phyloP scores from a whole-genome alignment of 345 rosid genomes.

The Hirschfeldia incana region DNA sequence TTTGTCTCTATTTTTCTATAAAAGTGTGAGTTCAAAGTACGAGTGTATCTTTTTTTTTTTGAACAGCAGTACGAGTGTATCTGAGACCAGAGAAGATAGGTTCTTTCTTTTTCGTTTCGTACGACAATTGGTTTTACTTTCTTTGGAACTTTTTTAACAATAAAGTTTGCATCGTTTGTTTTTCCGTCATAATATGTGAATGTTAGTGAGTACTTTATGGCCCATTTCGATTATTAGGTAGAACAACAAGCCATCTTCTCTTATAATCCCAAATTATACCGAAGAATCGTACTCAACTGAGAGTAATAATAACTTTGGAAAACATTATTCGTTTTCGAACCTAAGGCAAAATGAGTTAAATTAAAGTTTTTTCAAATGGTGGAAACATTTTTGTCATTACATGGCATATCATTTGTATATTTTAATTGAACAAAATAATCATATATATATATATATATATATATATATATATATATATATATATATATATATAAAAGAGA shows the following conservation, averaged over 20 bases:
- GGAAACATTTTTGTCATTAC: no score
- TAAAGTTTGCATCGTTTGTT: not conserved
- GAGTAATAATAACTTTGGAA: not conserved
- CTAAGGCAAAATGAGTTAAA: not conserved
- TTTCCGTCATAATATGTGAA: constrained; percentile 4
- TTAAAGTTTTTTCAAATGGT: not conserved
- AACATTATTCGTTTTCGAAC: not conserved
- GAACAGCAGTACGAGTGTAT: constrained; percentile 8
- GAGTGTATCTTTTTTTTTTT: not conserved
- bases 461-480: no score
- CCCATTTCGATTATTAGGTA: not conserved
- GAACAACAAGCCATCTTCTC: not conserved
- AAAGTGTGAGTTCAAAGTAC: constrained; percentile 21
- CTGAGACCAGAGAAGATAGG: constrained; percentile 10
- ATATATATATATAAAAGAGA: no score
- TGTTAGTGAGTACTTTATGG: not conserved
- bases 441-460: no score
- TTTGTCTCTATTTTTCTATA: constrained; percentile 30
- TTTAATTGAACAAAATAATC: no score
- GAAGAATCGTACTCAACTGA: not conserved
- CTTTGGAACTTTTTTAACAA: not conserved
- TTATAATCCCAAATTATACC: not conserved
- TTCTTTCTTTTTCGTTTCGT: constrained; percentile 17
- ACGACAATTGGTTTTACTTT: constrained; percentile 26
- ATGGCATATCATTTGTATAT: no score